Evolutionary conservation across 352 stramenopile species (phyloP).

Genomic region (Phytophthora meadii): DNA sequence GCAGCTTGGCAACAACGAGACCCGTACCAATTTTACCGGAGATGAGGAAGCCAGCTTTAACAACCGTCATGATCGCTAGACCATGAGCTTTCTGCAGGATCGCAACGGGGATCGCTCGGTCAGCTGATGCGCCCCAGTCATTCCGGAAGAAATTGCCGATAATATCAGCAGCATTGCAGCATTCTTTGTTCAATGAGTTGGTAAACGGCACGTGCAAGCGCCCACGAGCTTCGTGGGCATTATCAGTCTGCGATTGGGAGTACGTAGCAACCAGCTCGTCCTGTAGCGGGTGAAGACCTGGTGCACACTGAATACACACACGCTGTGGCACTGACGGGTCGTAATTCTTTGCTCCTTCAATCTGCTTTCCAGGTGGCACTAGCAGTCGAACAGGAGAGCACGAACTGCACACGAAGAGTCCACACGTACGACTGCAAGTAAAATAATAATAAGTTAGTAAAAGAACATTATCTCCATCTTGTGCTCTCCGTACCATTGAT

Average conservation of each 20-base stretch:
- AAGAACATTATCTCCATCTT: neutral
- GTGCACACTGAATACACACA: slow-evolving; percentile 64
- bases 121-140: slow-evolving; percentile 54
- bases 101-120: slow-evolving; percentile 53
- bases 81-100: slow-evolving; percentile 65
- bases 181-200: slow-evolving; percentile 59
- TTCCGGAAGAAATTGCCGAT: slow-evolving; percentile 72
- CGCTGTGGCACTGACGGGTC: slow-evolving; percentile 57
- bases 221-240: slow-evolving; percentile 44
- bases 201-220: slow-evolving; percentile 55
- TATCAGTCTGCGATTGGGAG: slow-evolving; percentile 46
- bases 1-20: slow-evolving; percentile 84
- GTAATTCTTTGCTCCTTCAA: slow-evolving; percentile 58
- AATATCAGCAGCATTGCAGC: slow-evolving; percentile 63
- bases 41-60: slow-evolving; percentile 65
- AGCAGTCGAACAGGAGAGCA: slow-evolving; percentile 60
- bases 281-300: slow-evolving; percentile 54
- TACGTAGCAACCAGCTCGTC: slow-evolving; percentile 55
- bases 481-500: slow-evolving; percentile 50
- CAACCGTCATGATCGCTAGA: slow-evolving; percentile 59
- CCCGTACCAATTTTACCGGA: slow-evolving; percentile 70
- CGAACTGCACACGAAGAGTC: slow-evolving; percentile 55
- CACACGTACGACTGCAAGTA: slow-evolving; percentile 40
- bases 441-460: neutral
- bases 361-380: slow-evolving; percentile 49